Base-by-base conservation (phyloP, 257 asterid genomes). In the Perilla frutescens region DNA sequence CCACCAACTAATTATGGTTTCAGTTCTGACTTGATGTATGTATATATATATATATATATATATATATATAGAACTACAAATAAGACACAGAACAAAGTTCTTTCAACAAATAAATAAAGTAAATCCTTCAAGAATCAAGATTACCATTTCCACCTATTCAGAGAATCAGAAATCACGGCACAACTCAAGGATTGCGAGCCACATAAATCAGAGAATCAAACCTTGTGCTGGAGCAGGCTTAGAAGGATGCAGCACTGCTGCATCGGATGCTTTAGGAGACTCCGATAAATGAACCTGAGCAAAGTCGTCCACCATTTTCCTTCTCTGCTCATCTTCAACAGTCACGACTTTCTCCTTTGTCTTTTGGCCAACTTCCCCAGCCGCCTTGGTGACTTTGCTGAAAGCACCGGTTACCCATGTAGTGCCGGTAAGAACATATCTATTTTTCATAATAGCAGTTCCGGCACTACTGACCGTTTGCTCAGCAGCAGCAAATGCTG, bases 361-460 rank as follows among this genome's bases (percentile, higher is more conserved):
- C 84, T 77, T 87, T 34, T 93, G 97, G 45, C 98, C 96, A 1
- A 92, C 96, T 34, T 92, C 98, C 44, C 92, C 96, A 6, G 98
- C 96, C 20, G 97, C 92, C 75, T 93, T 86, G 3, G 90, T 87
- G 43, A 93, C 97, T 77, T 79, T 90, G 72, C 37, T 89, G 61
- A 90, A 88, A 75, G 98, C 97, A 13, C 87, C 96, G 0, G 96
- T 85, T 9, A 92, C 98, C 98, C 98, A 92, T 6, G 91, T 82
- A 70, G 96, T 80, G 40, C 97, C 96, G 0, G 96, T 82, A 29
- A 93, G 90, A 9, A 93, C 65, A n/a, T 93, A 93, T 12, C 97
- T 81, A 71, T 93, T 93, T 84, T 90, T 90, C 98, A 90, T 93
- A 13, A 93, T 89, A 60, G 96, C 93, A 8, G 93, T 77, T 71